A percentile compares a stretch with the other conserved stretches of the same genome.
phyloP scores from a whole-genome alignment of 208 protist species.

The Phytomonas sp. region DNA sequence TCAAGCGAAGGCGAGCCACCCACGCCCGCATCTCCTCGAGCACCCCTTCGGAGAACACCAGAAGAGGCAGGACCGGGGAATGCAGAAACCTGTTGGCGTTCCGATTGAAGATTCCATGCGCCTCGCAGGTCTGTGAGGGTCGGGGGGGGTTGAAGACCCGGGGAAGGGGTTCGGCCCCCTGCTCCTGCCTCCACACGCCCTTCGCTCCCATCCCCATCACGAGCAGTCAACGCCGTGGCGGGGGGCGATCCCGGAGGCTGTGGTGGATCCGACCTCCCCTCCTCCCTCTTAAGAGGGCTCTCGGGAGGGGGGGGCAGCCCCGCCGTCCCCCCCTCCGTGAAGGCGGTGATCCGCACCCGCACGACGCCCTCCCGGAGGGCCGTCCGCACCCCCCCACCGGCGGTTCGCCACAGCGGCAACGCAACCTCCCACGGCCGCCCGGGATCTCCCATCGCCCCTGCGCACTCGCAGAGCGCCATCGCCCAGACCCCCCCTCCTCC shows the following conservation, averaged over 20 bases:
- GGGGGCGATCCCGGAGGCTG: neutral
- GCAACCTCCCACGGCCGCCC: slow-evolving; percentile 27
- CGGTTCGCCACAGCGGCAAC: slow-evolving; percentile 45
- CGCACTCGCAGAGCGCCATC: slow-evolving; percentile 66
- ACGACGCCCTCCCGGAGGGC: slow-evolving; percentile 35
- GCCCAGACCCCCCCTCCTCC: slow-evolving; percentile 45
- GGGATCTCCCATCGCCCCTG: slow-evolving; percentile 32
- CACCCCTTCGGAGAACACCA: neutral
- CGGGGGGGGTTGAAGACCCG: neutral
- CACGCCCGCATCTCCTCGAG: neutral
- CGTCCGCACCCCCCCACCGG: slow-evolving; percentile 11
- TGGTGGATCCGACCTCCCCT: neutral
- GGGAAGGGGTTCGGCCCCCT: neutral
- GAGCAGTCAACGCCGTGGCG: neutral
- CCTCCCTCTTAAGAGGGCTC: too few species aligned
- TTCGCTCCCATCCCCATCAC: too few species aligned
- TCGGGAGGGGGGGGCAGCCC: too few species aligned
- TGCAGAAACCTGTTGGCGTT: neutral
- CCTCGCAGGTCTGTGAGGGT: neutral
- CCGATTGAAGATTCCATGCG: too few species aligned
- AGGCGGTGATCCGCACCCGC: slow-evolving; percentile 43
- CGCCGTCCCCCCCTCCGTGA: slow-evolving; percentile 11
- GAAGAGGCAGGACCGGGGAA: neutral
- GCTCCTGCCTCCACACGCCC: too few species aligned
- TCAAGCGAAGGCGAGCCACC: slow-evolving; percentile 26